Conservation (phyloP, 805 yeast genomes). For the Candida ipomoeae region DNA sequence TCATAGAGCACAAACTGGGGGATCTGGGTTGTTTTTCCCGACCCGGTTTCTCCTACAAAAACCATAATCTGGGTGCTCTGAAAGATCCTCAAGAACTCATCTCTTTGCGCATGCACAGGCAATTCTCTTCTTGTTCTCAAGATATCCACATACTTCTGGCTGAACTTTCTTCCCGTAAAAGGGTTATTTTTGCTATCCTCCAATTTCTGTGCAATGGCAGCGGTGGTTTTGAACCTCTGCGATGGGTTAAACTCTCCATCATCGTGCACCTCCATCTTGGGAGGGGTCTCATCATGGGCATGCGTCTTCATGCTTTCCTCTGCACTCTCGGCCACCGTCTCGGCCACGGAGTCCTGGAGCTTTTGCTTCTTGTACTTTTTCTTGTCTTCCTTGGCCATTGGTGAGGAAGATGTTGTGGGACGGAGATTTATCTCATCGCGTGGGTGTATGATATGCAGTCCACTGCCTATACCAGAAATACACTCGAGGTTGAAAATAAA, state of each 20-base stretch:
- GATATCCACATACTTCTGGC: constrained; percentile 71
- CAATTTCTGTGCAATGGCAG: constrained; percentile 53
- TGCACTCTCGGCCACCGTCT: constrained; percentile 62
- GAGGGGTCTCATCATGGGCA: constrained; percentile 39
- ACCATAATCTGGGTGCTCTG: constrained; percentile 93
- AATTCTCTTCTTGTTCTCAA: constrained; percentile 74
- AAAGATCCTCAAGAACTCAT: constrained; percentile 78
- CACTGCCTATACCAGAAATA: too few species aligned
- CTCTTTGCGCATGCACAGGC: constrained; percentile 93
- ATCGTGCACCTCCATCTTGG: constrained; percentile 50
- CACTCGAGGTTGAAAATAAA: too few species aligned
- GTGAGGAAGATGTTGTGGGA: not conserved
- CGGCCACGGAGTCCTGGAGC: constrained; percentile 52
- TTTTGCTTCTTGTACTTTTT: constrained; percentile 35
- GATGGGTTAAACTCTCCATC: constrained; percentile 59
- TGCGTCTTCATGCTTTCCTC: constrained; percentile 49
- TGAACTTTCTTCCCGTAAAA: constrained; percentile 65
- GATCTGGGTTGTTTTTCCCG: constrained; percentile 97
- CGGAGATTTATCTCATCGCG: constrained; percentile 3
- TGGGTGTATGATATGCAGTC: too few species aligned
- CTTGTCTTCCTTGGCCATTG: constrained; percentile 17
- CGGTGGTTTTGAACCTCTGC: constrained; percentile 61
- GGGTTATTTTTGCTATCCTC: constrained; percentile 66
- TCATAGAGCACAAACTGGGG: constrained; percentile 94
- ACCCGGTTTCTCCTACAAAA: constrained; percentile 98